Evolutionary conservation across 2,329 filamentous ascomycete genomes (phyloP), one percentile per base, ranked within the genome.

Genomic region (Colletotrichum magnum): DNA sequence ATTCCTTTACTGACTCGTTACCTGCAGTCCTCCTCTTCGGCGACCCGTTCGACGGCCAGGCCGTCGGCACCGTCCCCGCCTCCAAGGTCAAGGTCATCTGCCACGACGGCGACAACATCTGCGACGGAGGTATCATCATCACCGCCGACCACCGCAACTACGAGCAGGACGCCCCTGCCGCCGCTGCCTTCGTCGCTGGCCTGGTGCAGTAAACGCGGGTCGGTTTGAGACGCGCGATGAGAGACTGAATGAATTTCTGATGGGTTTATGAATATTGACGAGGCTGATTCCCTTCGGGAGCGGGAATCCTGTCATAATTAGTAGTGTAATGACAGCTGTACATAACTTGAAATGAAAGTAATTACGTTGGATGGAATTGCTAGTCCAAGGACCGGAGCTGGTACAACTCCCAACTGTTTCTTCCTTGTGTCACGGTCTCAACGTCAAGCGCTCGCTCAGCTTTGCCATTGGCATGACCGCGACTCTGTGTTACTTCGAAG

Each of bases 71-170:
- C 41, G 36, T 66, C 4, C 63, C 63, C 12, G 64, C 64, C 3
- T 54, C 63, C 18, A 57, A 48, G 61, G 69, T 64, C 6, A 71
- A 58, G 7, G 72, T 80, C 45, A 74, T 80, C 68, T 80, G 78
- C 72, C 77, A 77, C 66, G 6, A 62, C 12, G 78, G 78, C 3
- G 78, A 80, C 68, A 72, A 72, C 64, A 78, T 80, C 62, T 80
- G 78, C 68, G 59, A 72, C 2, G 76, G 77, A 1, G 74, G 73
- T 26, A 74, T 70, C 39, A 65, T 75, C 39, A 75, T 79, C 21
- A 76, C 72, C 9, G 43, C 71, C 4, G 73, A 71, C 4, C 77
- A 78, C 67, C 69, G 73, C 50, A 75, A 73, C 18, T 78, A 78
- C 57, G 72, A 75, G 64, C 32, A 74, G 39, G 75, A 79, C 58